Evolutionary conservation across 306 rosid species (phyloP).

Genomic region (Ziziphus jujuba): DNA sequence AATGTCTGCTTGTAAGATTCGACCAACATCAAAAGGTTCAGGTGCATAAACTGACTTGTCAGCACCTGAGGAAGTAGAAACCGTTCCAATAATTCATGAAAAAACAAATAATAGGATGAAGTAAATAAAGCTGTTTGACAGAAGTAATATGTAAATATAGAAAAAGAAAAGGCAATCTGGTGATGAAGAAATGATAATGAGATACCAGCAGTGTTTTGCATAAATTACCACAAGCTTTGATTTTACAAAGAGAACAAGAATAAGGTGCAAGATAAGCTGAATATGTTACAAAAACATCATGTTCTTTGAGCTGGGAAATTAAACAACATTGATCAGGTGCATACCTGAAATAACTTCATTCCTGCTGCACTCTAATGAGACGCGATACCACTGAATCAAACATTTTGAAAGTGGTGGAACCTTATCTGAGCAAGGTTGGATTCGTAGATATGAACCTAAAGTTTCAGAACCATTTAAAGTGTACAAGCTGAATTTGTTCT

Average conservation of each 20-base stretch:
- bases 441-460: conserved; percentile 65
- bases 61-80: conserved; percentile 60
- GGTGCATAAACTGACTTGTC: conserved; percentile 67
- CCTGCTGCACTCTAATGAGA: conserved; percentile 81
- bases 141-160: background rate
- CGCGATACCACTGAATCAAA: conserved; percentile 88
- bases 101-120: conserved; percentile 4
- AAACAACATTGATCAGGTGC: conserved; percentile 11
- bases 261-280: background rate
- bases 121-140: background rate
- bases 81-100: conserved; percentile 24
- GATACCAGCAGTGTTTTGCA: background rate
- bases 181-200: background rate
- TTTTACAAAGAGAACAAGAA: background rate
- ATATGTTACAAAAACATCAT: background rate
- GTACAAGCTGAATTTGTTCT: conserved; percentile 57
- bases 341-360: conserved; percentile 85
- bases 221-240: no score
- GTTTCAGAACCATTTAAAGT: conserved; percentile 69
- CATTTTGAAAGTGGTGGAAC: conserved; percentile 66
- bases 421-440: conserved; percentile 60
- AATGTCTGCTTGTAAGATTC: conserved; percentile 79
- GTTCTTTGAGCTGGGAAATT: background rate
- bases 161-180: background rate
- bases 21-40: conserved; percentile 90